Base-by-base conservation (phyloP, 768 basidiomycete species). In the Mycena crocata region DNA sequence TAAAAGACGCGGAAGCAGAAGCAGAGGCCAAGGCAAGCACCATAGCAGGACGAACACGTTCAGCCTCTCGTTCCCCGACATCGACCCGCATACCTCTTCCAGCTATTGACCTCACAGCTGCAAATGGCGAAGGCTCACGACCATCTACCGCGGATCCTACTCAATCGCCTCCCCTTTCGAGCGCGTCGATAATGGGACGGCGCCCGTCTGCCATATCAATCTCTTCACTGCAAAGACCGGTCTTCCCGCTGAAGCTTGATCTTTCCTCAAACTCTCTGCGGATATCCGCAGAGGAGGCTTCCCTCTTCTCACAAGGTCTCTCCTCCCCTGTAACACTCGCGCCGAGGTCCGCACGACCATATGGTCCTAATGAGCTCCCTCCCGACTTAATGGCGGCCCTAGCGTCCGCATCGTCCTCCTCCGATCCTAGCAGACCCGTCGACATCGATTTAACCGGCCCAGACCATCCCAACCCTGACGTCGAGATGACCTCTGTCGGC, bases 241-340 rank as follows among this genome's bases (percentile, higher is more conserved):
- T 85, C 6, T 83, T 91, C 62, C 91, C 91, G 23, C 86, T 86
- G 57, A 94, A 93, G 71, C 87, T 94, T n/a, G 93, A 95, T 72
- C 83, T 95, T 7, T 92, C 93, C n/a, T 83, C 90, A 1, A 78
- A 88, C 15, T 81, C 89, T 14, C 82, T 93, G 60, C 87, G 89
- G 49, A 83, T 93, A 31, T 79, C 86, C n/a, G 82, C 90, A 0
- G 89, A 90, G 45, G 91, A 93, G 70, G 84, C 82, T 8, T 79
- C 85, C 7, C 73, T 88, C 59, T 90, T 86, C 64, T 78, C 85
- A 1, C 88, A 84, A 49, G 89, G 89, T 2, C 80, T 93, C 50
- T 84, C 90, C 31, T 94, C 93, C 8, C 93, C 93, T 9, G 93
- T 94, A 34, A 92, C 90, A 6, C 85, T 95, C 39, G 93, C 92